phyloP scores from a whole-genome alignment of 805 yeast species.

The Tetrapisispora arboricola region DNA sequence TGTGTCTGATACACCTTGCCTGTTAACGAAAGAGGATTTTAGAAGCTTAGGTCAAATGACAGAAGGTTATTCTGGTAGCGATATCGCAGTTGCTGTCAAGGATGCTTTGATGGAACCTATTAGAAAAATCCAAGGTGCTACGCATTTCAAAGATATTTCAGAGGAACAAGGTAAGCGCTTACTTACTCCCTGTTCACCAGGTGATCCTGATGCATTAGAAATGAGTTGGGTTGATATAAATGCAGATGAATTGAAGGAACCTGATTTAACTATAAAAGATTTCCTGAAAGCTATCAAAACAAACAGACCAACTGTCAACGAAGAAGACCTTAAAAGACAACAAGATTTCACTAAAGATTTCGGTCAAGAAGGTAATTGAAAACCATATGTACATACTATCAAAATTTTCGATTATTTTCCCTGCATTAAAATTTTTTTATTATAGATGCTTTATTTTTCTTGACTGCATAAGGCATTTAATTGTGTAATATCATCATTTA shows the following conservation, averaged over 20 bases:
- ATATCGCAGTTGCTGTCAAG: conserved; percentile 89
- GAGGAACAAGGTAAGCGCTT: conserved; percentile 33
- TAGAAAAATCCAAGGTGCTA: conserved; percentile 88
- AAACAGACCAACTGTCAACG: conserved; percentile 92
- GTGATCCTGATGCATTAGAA: conserved; percentile 77
- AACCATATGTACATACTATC: too few relatives aligned
- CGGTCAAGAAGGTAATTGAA: conserved; percentile 81
- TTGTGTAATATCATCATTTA: neutral
- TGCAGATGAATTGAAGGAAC: conserved; percentile 83
- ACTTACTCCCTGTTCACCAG: conserved; percentile 93
- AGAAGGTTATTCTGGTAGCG: conserved; percentile 96
- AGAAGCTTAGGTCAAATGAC: conserved; percentile 82
- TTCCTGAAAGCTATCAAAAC: conserved; percentile 85
- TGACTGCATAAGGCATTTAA: neutral
- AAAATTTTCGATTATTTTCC: too few relatives aligned
- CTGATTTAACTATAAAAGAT: conserved; percentile 81
- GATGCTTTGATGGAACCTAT: conserved; percentile 98
- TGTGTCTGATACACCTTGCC: conserved; percentile 83
- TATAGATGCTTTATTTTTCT: neutral
- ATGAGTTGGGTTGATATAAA: conserved; percentile 90
- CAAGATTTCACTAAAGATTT: conserved; percentile 85
- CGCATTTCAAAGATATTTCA: conserved; percentile 69
- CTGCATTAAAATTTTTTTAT: neutral
- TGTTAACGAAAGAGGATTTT: conserved; percentile 61
- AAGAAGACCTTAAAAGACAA: conserved; percentile 70